Evolutionary conservation across 495 filamentous ascomycete genomes (phyloP), one percentile per base, ranked within the genome.

Genomic region (Podospora tetraspora): DNA sequence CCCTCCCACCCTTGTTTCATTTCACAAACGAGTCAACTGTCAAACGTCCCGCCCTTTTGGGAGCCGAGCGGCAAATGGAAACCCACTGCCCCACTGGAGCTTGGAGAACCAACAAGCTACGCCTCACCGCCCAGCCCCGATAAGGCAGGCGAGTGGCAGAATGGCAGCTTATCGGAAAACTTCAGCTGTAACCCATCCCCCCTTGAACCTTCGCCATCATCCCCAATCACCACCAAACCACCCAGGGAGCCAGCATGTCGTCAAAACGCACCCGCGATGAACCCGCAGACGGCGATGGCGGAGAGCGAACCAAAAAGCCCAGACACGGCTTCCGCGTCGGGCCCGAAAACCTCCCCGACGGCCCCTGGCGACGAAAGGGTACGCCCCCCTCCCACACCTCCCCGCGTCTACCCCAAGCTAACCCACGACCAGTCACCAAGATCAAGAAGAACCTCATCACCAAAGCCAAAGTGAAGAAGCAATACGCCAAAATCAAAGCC

Each of bases 401-500:
- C 34, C 16, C 22, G 59, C 23, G 11, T 32, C 56, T 1, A 13
- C 22, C 21, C 10, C 11, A 62, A 37, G 63, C 74, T 73, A 68
- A 74, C 64, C 37, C 25, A 62, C 68, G 52, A 4, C 19, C 63
- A 97, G 94, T 91, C 61, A 87, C 92, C 81, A 97, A 96, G 79
- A 95, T 97, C 73, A 98, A 98, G 77, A 84, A 89, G 66, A 86
- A 91, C 70, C 82, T 99, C 61, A 97, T 99, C 76, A 86, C 92
- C 76, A 96, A 94, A 78, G 94, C 94, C 72, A 97, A 97, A 79
- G 84, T 97, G 61, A 97, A 93, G 79, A 97, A 96, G 79, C 84
- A 91, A 58, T 97, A 97, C 77, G 91, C 89, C 72, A 99, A 97
- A 78, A 80, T 97, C 66, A 92, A 93, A 76, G 87, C 87, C 57